Evolutionary conservation across 148 eudicot species (phyloP).

Genomic region (Rhododendron ovatum): DNA sequence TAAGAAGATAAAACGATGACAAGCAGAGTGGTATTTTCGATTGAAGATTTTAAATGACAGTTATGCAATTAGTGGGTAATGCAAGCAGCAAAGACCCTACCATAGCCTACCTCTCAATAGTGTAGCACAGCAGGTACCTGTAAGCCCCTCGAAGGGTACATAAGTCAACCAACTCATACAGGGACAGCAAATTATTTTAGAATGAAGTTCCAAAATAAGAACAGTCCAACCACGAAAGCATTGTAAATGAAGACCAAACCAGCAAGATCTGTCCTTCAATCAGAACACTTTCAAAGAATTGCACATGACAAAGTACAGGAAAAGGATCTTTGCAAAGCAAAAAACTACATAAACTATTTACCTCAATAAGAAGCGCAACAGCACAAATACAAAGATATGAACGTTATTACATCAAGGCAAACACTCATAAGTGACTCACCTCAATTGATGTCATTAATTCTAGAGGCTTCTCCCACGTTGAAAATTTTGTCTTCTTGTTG

Average conservation of each 20-base stretch:
- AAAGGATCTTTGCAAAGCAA: neutral
- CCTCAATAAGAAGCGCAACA: neutral
- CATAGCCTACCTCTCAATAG: constrained; percentile 12
- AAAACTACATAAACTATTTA: neutral
- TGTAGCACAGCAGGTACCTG: constrained; percentile 20
- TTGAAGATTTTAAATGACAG: constrained; percentile 4
- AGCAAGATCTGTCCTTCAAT: neutral
- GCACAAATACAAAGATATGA: neutral
- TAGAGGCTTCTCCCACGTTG: constrained; percentile 91
- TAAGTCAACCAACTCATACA: constrained; percentile 13
- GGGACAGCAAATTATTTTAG: neutral
- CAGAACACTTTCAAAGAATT: neutral
- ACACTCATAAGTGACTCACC: constrained; percentile 36
- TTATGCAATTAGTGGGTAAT: constrained; percentile 8
- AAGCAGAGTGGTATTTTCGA: neutral
- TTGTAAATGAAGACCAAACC: neutral
- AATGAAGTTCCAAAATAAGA: neutral
- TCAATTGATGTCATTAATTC: constrained; percentile 80
- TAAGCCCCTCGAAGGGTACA: constrained; percentile 8
- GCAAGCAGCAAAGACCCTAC: constrained; percentile 14
- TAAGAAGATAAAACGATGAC: neutral
- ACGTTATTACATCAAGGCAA: neutral
- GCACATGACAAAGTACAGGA: neutral
- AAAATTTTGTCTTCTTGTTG: constrained; percentile 65
- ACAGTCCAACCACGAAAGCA: neutral